These are phyloP conservation scores for Didymella sp. DNA, from an alignment of 2,329 filamentous ascomycete species.

Conservation along the genomic window DNA sequence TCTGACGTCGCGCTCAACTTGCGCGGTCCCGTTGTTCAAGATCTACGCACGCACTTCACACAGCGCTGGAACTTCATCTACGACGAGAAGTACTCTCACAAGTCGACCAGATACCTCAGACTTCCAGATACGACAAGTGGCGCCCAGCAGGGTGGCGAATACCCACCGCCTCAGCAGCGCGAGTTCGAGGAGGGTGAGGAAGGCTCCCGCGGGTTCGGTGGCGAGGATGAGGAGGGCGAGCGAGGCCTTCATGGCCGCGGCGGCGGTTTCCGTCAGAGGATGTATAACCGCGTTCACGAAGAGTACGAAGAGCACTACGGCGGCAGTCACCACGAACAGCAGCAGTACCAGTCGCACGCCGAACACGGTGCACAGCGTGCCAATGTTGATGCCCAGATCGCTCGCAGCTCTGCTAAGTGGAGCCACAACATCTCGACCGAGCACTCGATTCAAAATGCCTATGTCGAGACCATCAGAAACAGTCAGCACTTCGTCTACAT, in stretches of 20 bases:
- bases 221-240: slow-evolving; percentile 41
- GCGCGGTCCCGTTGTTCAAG: slow-evolving; percentile 75
- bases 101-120: slow-evolving; percentile 58
- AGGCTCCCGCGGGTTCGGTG: slow-evolving; percentile 47
- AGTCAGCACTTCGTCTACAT: slow-evolving; percentile 80
- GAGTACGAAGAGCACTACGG: slow-evolving; percentile 37
- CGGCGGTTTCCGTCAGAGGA: slow-evolving; percentile 39
- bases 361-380: slow-evolving; percentile 42
- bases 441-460: slow-evolving; percentile 88
- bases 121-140: slow-evolving; percentile 40
- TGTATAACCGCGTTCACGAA: slow-evolving; percentile 36
- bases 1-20: slow-evolving; percentile 83
- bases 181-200: slow-evolving; percentile 45
- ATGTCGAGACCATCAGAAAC: slow-evolving; percentile 72
- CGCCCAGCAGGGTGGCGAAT: slow-evolving; percentile 50
- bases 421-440: slow-evolving; percentile 66
- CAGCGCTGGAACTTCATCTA: slow-evolving; percentile 94
- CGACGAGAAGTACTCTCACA: slow-evolving; percentile 75
- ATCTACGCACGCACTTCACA: slow-evolving; percentile 78
- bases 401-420: slow-evolving; percentile 60
- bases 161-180: slow-evolving; percentile 51
- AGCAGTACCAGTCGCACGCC: slow-evolving; percentile 38
- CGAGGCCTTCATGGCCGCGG: slow-evolving; percentile 43
- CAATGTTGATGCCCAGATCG: slow-evolving; percentile 45
- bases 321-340: slow-evolving; percentile 23